These are phyloP conservation scores for Aotearoamyces nothofagi DNA, from an alignment of 2,329 filamentous ascomycete genomes.

Conservation along the genomic window DNA sequence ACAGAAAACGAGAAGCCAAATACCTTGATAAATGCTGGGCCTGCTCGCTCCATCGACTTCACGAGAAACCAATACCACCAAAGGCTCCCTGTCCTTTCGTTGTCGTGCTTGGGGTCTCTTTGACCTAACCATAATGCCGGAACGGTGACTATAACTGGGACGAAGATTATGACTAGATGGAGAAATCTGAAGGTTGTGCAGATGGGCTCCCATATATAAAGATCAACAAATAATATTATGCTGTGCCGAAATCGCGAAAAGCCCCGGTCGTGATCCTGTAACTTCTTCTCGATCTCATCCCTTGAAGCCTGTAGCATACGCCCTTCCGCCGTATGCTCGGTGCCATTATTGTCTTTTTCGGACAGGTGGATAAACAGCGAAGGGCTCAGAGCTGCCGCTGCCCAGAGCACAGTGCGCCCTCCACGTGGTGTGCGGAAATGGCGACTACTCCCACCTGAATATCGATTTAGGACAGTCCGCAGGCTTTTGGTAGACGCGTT, in stretches of 20 bases:
- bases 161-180: slow-evolving; percentile 75
- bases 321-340: slow-evolving; percentile 58
- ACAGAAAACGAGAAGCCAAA: not conserved
- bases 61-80: slow-evolving; percentile 95
- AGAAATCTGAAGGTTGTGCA: slow-evolving; percentile 80
- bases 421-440: slow-evolving; percentile 6
- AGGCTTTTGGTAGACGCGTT: slow-evolving; percentile 1
- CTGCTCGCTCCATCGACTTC: slow-evolving; percentile 77
- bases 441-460: slow-evolving; percentile 4
- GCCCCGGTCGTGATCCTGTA: slow-evolving; percentile 45
- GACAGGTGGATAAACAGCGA: slow-evolving; percentile 42
- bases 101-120: slow-evolving; percentile 45
- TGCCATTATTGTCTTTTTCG: slow-evolving; percentile 34
- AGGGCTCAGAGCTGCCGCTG: slow-evolving; percentile 28
- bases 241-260: slow-evolving; percentile 40
- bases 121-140: slow-evolving; percentile 69
- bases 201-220: slow-evolving; percentile 69
- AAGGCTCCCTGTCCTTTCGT: slow-evolving; percentile 66
- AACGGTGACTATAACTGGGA: slow-evolving; percentile 71
- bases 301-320: slow-evolving; percentile 78
- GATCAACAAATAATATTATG: slow-evolving; percentile 52
- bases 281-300: slow-evolving; percentile 57
- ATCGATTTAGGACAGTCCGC: not conserved
- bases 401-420: slow-evolving; percentile 10
- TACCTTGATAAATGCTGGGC: slow-evolving; percentile 95